These are phyloP conservation scores for Fusarium incarnatum DNA, from an alignment of 2,329 filamentous ascomycete species.

Conservation along the genomic window DNA sequence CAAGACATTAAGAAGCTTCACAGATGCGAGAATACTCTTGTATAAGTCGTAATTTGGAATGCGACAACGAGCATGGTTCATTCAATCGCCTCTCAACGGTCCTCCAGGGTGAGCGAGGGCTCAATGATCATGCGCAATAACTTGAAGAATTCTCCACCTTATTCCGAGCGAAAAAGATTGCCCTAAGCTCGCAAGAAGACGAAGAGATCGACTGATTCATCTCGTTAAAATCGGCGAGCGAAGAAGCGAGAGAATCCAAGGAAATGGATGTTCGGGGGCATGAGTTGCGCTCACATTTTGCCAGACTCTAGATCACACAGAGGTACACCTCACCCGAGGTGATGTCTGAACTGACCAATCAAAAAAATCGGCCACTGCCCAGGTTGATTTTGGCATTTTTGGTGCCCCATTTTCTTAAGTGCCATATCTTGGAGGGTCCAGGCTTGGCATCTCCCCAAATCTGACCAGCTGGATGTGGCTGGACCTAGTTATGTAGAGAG, in stretches of 20 bases:
- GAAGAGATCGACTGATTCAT: constrained; percentile 50
- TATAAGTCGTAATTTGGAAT: constrained; percentile 47
- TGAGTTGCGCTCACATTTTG: constrained; percentile 46
- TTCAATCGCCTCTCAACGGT: constrained; percentile 36
- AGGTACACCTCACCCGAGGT: constrained; percentile 51
- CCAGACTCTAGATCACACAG: constrained; percentile 50
- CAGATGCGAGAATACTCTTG: constrained; percentile 4
- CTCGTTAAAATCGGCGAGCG: constrained; percentile 47
- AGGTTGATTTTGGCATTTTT: constrained; percentile 52
- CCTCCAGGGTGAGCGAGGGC: constrained; percentile 21
- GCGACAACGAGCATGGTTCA: constrained; percentile 48
- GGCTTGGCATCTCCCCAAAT: constrained; percentile 40
- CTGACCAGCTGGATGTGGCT: constrained; percentile 44
- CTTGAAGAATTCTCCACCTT: constrained; percentile 24
- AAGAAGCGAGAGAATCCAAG: constrained; percentile 46
- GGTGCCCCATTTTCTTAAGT: constrained; percentile 50
- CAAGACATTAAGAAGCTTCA: constrained; percentile 26
- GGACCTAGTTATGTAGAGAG: constrained; percentile 36
- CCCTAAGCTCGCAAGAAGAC: constrained; percentile 31
- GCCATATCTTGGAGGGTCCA: constrained; percentile 43
- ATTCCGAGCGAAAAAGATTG: constrained; percentile 42
- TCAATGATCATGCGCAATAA: constrained; percentile 33
- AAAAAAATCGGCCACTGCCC: constrained; percentile 54
- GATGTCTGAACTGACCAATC: constrained; percentile 53
- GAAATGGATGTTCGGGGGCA: constrained; percentile 48